Evolutionary conservation across 1,284 basidiomycete genomes (phyloP).

Genomic region (Cerioporus squamosus): DNA sequence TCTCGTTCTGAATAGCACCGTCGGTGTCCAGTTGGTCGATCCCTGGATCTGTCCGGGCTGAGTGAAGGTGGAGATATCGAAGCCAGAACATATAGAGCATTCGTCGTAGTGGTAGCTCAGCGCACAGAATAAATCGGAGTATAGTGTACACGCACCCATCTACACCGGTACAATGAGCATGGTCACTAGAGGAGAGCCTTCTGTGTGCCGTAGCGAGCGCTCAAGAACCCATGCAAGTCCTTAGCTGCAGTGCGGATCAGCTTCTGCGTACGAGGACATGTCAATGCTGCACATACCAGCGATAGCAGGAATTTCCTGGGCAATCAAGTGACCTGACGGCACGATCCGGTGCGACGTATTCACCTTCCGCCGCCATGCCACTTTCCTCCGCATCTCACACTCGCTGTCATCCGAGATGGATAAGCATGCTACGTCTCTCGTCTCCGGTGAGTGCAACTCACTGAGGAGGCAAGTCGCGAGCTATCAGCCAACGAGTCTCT

Average conservation of each 20-base stretch:
- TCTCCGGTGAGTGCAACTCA: slow-evolving; percentile 18
- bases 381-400: slow-evolving; percentile 43
- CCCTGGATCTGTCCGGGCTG: too few species aligned
- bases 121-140: too few species aligned
- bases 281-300: slow-evolving; percentile 23
- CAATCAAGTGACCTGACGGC: slow-evolving; percentile 58
- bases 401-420: slow-evolving; percentile 28
- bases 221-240: slow-evolving; percentile 27
- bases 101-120: too few species aligned
- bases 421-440: neutral
- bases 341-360: slow-evolving; percentile 65
- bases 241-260: slow-evolving; percentile 16
- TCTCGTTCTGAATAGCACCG: too few species aligned
- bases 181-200: slow-evolving; percentile 9
- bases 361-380: slow-evolving; percentile 62
- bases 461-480: slow-evolving; percentile 30
- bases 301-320: slow-evolving; percentile 32
- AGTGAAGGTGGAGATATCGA: too few species aligned
- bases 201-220: slow-evolving; percentile 7
- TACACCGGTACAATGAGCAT: too few species aligned
- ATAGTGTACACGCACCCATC: too few species aligned
- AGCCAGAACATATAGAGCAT: too few species aligned
- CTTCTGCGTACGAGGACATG: neutral
- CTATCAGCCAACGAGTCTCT: slow-evolving; percentile 59
- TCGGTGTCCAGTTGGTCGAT: too few species aligned